Percentiles rank a stretch among this genome's conserved stretches.
Evolutionary conservation across 805 yeast species (phyloP).

Genomic region (Candida piceae): DNA sequence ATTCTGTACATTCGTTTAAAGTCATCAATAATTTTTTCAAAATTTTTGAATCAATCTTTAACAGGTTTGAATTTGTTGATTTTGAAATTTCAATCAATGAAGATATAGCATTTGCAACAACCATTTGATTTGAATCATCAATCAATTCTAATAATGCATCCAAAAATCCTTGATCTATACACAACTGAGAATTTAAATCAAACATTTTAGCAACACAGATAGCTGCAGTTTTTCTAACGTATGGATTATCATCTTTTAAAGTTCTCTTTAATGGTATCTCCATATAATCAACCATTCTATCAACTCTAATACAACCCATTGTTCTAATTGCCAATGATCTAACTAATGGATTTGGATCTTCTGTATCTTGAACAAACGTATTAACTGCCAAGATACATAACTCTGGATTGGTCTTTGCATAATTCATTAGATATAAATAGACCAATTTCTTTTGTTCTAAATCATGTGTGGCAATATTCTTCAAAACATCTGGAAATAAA

Average conservation of each 20-base stretch:
- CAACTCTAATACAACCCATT: slow-evolving; percentile 97
- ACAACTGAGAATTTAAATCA: slow-evolving; percentile 74
- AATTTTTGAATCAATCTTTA: slow-evolving; percentile 36
- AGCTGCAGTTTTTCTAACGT: slow-evolving; percentile 96
- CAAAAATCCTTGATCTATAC: slow-evolving; percentile 83
- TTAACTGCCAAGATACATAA: slow-evolving; percentile 93
- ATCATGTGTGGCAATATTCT: slow-evolving; percentile 95
- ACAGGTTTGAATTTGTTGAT: slow-evolving; percentile 24
- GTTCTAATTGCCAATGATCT: slow-evolving; percentile 96
- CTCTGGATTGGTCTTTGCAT: slow-evolving; percentile 95
- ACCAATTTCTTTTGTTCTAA: slow-evolving; percentile 95
- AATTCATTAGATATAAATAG: slow-evolving; percentile 91
- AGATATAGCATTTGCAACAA: slow-evolving; percentile 88
- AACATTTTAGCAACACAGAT: slow-evolving; percentile 94
- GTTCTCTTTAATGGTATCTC: slow-evolving; percentile 85
- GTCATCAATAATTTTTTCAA: slow-evolving; percentile 70
- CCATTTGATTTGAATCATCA: slow-evolving; percentile 93
- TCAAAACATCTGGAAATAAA: slow-evolving; percentile 90
- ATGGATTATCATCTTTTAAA: slow-evolving; percentile 88
- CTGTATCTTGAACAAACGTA: slow-evolving; percentile 92
- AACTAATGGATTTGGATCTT: slow-evolving; percentile 93
- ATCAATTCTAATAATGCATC: slow-evolving; percentile 60
- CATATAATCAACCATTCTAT: slow-evolving; percentile 91
- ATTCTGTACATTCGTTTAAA: slow-evolving; percentile 94
- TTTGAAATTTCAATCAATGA: slow-evolving; percentile 72